Percentiles rank a stretch among this genome's conserved stretches.
These are phyloP conservation scores for Teratosphaeria epicoccoides DNA, from an alignment of 2,329 filamentous ascomycete genomes.

Conservation along the genomic window DNA sequence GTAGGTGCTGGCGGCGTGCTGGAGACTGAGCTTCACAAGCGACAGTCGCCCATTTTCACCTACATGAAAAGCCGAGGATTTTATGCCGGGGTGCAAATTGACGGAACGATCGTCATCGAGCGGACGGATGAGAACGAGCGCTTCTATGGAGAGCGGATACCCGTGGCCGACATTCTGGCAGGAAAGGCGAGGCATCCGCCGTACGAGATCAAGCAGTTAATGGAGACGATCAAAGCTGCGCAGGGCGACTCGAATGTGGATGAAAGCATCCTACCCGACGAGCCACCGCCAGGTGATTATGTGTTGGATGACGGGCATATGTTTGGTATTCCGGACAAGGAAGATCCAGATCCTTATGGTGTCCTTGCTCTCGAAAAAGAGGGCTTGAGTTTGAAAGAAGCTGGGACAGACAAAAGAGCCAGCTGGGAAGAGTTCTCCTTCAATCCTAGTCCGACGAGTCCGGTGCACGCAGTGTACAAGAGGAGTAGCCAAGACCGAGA, in stretches of 20 bases:
- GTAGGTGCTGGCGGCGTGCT: conserved; percentile 64
- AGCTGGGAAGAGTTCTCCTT: conserved; percentile 75
- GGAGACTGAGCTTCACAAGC: conserved; percentile 57
- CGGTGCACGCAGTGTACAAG: conserved; percentile 49
- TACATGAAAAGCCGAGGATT: conserved; percentile 86
- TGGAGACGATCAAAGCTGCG: conserved; percentile 77
- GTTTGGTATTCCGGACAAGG: conserved; percentile 68
- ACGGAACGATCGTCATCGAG: conserved; percentile 78
- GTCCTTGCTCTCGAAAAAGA: conserved; percentile 84
- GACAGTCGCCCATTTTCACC: conserved; percentile 63
- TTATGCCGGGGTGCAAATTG: conserved; percentile 76
- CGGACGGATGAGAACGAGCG: conserved; percentile 77
- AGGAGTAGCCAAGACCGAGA: conserved; percentile 49
- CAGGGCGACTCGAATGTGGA: conserved; percentile 75
- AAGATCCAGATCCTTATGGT: conserved; percentile 87
- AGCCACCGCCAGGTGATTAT: conserved; percentile 68
- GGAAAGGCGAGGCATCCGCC: conserved; percentile 51
- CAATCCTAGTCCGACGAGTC: conserved; percentile 64
- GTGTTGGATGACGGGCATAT: conserved; percentile 42
- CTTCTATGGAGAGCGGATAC: conserved; percentile 63
- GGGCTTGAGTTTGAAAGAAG: conserved; percentile 80
- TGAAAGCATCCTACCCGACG: conserved; percentile 52
- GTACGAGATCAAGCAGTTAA: conserved; percentile 48
- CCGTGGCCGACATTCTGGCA: conserved; percentile 51
- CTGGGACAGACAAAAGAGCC: conserved; percentile 65